phyloP scores from a whole-genome alignment of 371 early-diverging fungal species.

The Phascolomyces articulosus region DNA sequence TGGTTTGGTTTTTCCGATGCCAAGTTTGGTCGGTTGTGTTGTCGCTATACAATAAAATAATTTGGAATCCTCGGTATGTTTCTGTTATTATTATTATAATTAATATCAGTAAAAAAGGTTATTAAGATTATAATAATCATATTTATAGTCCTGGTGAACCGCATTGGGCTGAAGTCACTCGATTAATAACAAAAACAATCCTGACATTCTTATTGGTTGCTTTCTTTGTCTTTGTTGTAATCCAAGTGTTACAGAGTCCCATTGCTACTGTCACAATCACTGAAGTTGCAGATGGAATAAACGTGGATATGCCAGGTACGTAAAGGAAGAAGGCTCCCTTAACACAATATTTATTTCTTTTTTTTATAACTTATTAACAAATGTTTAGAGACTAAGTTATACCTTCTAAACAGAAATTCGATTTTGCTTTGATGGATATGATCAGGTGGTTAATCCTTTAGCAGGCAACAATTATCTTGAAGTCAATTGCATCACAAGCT shows the following conservation, averaged over 20 bases:
- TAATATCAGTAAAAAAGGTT: too few species aligned
- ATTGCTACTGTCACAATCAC: constrained; percentile 47
- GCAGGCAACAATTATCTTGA: constrained; percentile 22
- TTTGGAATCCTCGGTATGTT: constrained; percentile 50
- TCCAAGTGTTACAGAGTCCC: constrained; percentile 47
- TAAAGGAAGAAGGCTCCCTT: too few species aligned
- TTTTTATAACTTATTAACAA: too few species aligned
- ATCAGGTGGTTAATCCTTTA: constrained; percentile 10
- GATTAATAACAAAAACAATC: constrained; percentile 41
- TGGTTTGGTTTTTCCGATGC: constrained; percentile 43
- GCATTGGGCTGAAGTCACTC: constrained; percentile 50
- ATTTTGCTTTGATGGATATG: constrained; percentile 53
- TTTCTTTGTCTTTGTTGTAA: constrained; percentile 48
- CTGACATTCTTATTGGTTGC: constrained; percentile 42
- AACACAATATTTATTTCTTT: too few species aligned
- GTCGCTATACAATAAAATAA: constrained; percentile 41
- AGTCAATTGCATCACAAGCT: constrained; percentile 41
- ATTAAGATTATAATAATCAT: too few species aligned
- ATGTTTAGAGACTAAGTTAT: too few species aligned
- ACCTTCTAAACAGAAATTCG: constrained; percentile 51
- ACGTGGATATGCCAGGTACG: constrained; percentile 44
- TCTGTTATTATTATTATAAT: too few species aligned
- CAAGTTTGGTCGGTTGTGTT: constrained; percentile 38
- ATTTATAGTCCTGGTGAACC: constrained; percentile 53
- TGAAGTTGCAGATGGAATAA: constrained; percentile 17